A percentile compares a stretch with the other conserved stretches of the same genome.
Evolutionary conservation across 257 asterid genomes (phyloP).

Genomic region (Plantago major): DNA sequence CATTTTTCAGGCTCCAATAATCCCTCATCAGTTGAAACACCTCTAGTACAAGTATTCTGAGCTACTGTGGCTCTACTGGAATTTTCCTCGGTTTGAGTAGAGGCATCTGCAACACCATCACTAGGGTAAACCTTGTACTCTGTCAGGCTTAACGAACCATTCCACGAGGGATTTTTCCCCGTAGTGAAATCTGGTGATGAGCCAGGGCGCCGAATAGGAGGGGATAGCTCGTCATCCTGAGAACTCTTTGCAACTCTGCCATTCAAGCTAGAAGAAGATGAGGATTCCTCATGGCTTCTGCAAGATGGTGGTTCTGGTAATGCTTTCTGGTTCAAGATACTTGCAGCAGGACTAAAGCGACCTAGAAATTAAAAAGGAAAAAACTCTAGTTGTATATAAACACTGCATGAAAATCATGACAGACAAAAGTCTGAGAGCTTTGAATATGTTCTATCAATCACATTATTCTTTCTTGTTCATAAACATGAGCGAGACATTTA

Average conservation of each 20-base stretch:
- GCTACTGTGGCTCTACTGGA: constrained; percentile 27
- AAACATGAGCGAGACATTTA: too few relatives aligned
- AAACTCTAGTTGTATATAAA: not conserved
- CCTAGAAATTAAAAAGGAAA: constrained; percentile 34
- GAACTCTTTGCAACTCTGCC: constrained; percentile 60
- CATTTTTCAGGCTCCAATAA: constrained; percentile 33
- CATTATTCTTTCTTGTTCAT: too few relatives aligned
- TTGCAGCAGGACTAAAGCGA: constrained; percentile 62
- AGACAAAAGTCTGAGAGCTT: too few relatives aligned
- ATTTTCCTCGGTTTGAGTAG: constrained; percentile 89
- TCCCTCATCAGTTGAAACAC: constrained; percentile 74
- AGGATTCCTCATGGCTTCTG: constrained; percentile 83
- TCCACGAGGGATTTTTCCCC: constrained; percentile 64
- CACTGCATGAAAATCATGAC: not conserved
- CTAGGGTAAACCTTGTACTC: constrained; percentile 77
- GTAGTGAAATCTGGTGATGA: constrained; percentile 66
- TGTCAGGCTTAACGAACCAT: constrained; percentile 62
- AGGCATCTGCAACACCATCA: constrained; percentile 78
- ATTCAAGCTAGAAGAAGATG: constrained; percentile 81
- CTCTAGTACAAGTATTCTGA: constrained; percentile 56
- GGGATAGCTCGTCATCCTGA: constrained; percentile 67
- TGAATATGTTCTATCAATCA: too few relatives aligned
- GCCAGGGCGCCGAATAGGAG: constrained; percentile 50
- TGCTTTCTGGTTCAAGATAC: constrained; percentile 51
- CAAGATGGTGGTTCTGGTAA: constrained; percentile 79